phyloP scores from a whole-genome alignment of 75 land plant species.

The Azolla pinnata region DNA sequence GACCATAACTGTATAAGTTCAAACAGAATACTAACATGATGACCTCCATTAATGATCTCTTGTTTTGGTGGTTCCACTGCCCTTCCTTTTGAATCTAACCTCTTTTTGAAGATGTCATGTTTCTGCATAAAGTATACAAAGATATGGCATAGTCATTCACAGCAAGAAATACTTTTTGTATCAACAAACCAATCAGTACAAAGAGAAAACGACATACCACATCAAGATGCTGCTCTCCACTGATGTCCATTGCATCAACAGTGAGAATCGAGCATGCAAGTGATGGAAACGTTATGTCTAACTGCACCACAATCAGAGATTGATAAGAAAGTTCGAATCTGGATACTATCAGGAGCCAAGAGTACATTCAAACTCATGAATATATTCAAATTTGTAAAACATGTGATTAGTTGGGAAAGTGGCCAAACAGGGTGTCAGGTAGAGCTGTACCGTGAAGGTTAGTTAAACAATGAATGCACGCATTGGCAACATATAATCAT shows the following conservation, averaged over 20 bases:
- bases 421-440: too few species aligned
- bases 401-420: too few species aligned
- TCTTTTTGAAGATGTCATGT: conserved; percentile 82
- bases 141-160: background rate
- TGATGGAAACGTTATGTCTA: conserved; percentile 93
- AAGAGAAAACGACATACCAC: conserved; percentile 42
- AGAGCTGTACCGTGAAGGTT: too few species aligned
- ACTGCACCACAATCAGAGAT: conserved; percentile 41
- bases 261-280: conserved; percentile 88
- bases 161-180: too few species aligned
- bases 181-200: too few species aligned
- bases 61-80: conserved; percentile 35
- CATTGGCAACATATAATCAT: too few species aligned
- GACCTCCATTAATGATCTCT: conserved; percentile 2
- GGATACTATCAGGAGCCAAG: too few species aligned
- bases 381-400: too few species aligned
- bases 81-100: conserved; percentile 66
- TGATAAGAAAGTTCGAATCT: too few species aligned
- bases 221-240: conserved; percentile 98
- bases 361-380: too few species aligned
- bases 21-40: conserved; percentile 2
- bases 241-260: conserved; percentile 95
- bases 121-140: conserved; percentile 38
- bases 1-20: too few species aligned
- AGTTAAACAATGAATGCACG: too few species aligned